Percentiles rank a stretch among this genome's conserved stretches.
Evolutionary conservation across 116 monocot species (phyloP).

Genomic region (Posidonia oceanica): DNA sequence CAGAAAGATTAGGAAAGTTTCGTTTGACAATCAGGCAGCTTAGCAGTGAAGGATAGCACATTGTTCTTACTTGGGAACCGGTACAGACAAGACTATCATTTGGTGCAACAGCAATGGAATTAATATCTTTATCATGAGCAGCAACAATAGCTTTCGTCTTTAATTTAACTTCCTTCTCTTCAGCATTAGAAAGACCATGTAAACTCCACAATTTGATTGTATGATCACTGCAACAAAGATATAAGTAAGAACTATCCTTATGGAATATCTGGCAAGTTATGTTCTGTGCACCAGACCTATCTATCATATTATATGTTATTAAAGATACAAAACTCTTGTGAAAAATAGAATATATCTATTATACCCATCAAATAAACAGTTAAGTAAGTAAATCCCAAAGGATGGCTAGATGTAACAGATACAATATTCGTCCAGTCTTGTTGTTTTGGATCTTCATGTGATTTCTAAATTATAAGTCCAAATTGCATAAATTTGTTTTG

Average conservation of each 20-base stretch:
- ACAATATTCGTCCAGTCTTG: no score
- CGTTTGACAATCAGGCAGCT: not conserved
- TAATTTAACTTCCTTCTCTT: constrained; percentile 29
- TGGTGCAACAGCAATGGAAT: constrained; percentile 80
- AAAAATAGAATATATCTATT: no score
- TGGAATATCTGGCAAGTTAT: not conserved
- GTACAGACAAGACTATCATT: constrained; percentile 88
- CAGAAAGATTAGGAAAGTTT: not conserved
- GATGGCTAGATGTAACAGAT: no score
- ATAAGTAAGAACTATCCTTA: not conserved
- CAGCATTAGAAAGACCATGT: constrained; percentile 32
- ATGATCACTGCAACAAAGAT: constrained; percentile 45
- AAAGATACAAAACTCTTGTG: no score
- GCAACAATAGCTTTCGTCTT: constrained; percentile 84
- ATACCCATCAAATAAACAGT: no score
- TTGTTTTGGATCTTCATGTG: no score
- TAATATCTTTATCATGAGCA: constrained; percentile 97
- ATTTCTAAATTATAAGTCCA: no score
- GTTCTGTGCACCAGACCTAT: not conserved
- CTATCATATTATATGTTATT: no score
- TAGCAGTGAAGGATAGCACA: not conserved
- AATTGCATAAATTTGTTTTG: no score
- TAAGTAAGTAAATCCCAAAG: no score
- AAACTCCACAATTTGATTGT: constrained; percentile 86
- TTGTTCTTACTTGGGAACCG: constrained; percentile 72